Percentiles rank a stretch among this genome's conserved stretches.
Evolutionary conservation across 306 rosid genomes (phyloP).

Genomic region (Sindora glabra): DNA sequence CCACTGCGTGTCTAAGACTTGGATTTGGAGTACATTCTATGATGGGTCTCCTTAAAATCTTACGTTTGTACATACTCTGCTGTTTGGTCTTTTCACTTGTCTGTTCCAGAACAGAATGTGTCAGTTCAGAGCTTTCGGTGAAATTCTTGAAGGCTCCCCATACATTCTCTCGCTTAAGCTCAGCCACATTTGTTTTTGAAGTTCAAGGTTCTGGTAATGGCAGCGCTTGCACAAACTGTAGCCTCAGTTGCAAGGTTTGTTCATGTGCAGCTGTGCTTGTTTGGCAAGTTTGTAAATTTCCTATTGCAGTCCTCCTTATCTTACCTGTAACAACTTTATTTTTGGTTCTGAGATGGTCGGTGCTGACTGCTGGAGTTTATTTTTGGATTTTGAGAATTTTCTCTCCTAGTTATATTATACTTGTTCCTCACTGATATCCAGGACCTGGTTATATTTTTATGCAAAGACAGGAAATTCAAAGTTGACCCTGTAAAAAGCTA

Average conservation of each 20-base stretch:
- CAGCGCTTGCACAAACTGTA: conserved; percentile 38
- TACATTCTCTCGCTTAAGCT: conserved; percentile 64
- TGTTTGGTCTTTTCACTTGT: conserved; percentile 32
- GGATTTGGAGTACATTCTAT: conserved; percentile 11
- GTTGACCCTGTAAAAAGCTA: background rate
- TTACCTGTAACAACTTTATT: background rate
- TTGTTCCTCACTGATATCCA: background rate
- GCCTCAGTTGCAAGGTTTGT: conserved; percentile 71
- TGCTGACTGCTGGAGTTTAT: too few relatives aligned
- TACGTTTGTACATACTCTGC: conserved; percentile 22
- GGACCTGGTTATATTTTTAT: background rate
- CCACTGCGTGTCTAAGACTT: background rate
- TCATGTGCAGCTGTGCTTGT: background rate
- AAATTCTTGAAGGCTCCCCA: conserved; percentile 72
- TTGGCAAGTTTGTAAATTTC: background rate
- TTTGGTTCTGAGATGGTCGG: background rate
- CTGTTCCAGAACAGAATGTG: conserved; percentile 31
- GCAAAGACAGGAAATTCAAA: background rate
- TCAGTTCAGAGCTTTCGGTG: conserved; percentile 38
- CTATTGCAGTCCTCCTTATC: background rate
- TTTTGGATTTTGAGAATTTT: conserved; percentile 1
- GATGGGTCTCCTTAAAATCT: conserved; percentile 42
- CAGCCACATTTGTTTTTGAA: conserved; percentile 66
- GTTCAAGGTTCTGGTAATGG: conserved; percentile 27
- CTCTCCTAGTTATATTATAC: background rate